Percentiles rank a stretch among this genome's conserved stretches.
Conservation (phyloP, 371 early-diverging fungal species). For the Chytridium lagenaria region DNA sequence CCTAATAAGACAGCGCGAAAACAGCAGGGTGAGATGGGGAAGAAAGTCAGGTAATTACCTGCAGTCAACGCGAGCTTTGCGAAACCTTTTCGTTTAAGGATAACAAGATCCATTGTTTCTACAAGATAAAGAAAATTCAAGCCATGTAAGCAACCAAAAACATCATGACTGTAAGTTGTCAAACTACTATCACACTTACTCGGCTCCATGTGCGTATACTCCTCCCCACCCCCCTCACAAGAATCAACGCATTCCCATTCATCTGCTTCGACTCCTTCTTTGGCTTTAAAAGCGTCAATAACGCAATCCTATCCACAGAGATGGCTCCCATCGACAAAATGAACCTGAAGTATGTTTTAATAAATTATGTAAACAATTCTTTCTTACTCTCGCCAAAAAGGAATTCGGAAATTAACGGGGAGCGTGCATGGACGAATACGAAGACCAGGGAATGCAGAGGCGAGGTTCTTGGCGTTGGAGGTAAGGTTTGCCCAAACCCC, state of each 20-base stretch:
- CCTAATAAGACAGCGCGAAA: slow-evolving; percentile 26
- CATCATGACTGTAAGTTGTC: background rate
- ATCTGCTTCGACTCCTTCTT: slow-evolving; percentile 14
- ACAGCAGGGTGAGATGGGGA: background rate
- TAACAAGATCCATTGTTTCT: slow-evolving; percentile 50
- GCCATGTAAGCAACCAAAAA: background rate
- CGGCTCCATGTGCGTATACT: slow-evolving; percentile 35
- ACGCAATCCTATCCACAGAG: slow-evolving; percentile 74
- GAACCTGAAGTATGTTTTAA: slow-evolving; percentile 32
- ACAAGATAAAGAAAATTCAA: slow-evolving; percentile 22
- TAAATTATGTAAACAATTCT: background rate
- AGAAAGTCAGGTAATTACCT: slow-evolving; percentile 31
- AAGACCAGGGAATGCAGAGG: slow-evolving; percentile 8
- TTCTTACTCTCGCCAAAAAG: slow-evolving; percentile 22
- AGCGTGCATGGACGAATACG: slow-evolving; percentile 27
- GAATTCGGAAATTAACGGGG: slow-evolving; percentile 40
- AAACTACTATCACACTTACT: too few species aligned
- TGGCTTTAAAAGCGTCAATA: slow-evolving; percentile 65
- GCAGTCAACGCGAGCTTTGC: slow-evolving; percentile 52
- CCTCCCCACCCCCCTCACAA: slow-evolving; percentile 56
- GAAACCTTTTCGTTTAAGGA: slow-evolving; percentile 58
- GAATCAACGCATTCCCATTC: slow-evolving; percentile 33
- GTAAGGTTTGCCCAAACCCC: slow-evolving; percentile 35
- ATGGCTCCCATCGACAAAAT: slow-evolving; percentile 68
- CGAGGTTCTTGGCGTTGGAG: slow-evolving; percentile 26